Percentiles rank a stretch among this genome's conserved stretches.
Evolutionary conservation across 108 stramenopile genomes (phyloP).

Genomic region (Skeletonema marinoi): DNA sequence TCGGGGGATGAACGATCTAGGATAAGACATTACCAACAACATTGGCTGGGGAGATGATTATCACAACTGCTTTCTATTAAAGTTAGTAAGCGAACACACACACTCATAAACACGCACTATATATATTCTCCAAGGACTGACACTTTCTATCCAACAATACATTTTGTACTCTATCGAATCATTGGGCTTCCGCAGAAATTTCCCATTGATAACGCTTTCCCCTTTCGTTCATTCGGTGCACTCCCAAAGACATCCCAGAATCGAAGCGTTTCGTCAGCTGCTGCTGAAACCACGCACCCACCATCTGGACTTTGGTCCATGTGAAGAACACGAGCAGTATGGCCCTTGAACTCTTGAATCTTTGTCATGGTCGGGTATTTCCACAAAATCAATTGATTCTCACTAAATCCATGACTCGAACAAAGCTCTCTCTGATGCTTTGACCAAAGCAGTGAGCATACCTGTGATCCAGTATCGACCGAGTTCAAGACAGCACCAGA

Average conservation of each 20-base stretch:
- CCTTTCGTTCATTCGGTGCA: slow-evolving; percentile 1
- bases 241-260: slow-evolving; percentile 89
- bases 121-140: background rate
- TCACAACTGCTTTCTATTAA: background rate
- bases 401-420: slow-evolving; percentile 94
- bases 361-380: slow-evolving; percentile 91
- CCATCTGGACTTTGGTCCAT: slow-evolving; percentile 87
- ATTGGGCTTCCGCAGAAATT: slow-evolving; percentile 3
- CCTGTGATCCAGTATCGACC: slow-evolving; percentile 97
- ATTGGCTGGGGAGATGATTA: background rate
- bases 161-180: slow-evolving; percentile 15
- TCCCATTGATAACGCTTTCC: background rate
- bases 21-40: background rate
- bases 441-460: slow-evolving; percentile 96
- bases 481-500: slow-evolving; percentile 93
- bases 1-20: background rate
- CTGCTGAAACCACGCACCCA: slow-evolving; percentile 73
- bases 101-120: background rate
- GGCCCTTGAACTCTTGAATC: slow-evolving; percentile 86
- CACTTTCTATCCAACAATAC: background rate
- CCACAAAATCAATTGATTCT: slow-evolving; percentile 98
- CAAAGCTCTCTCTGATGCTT: slow-evolving; percentile 94
- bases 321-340: slow-evolving; percentile 85
- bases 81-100: background rate
- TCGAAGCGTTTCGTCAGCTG: slow-evolving; percentile 92